Percentiles rank a stretch among this genome's conserved stretches.
Conservation (phyloP, 164 flowering plant species). For the Dillenia turbinata region DNA sequence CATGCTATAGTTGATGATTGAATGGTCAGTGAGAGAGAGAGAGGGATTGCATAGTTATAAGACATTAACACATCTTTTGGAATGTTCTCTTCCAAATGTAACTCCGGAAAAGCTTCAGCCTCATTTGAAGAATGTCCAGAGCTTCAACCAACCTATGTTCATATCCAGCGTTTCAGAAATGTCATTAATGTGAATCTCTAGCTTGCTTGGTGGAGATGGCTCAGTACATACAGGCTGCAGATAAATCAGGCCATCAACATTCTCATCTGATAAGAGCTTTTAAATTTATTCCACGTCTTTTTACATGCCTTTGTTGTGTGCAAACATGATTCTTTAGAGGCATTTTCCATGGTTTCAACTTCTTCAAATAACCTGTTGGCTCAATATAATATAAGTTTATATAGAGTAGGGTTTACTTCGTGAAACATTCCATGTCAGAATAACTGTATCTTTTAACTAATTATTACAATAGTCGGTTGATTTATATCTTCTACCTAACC, state of each 20-base stretch:
- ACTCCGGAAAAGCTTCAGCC: conserved; percentile 16
- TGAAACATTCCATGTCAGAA: too few species aligned
- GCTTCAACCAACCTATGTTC: conserved; percentile 62
- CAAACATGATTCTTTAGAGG: conserved; percentile 34
- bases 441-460: too few species aligned
- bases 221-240: conserved; percentile 25
- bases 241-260: conserved; percentile 23
- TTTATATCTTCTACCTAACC: too few species aligned
- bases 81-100: conserved; percentile 20
- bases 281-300: conserved; percentile 27
- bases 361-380: conserved; percentile 56
- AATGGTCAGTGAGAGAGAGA: too few species aligned
- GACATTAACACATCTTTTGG: conserved; percentile 20
- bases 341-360: conserved; percentile 33
- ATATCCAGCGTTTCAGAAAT: conserved; percentile 44
- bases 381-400: too few species aligned
- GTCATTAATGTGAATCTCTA: conserved; percentile 33
- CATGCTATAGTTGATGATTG: too few species aligned
- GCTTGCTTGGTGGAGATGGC: conserved; percentile 10
- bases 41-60: conserved; percentile 34
- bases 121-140: conserved; percentile 36
- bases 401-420: too few species aligned
- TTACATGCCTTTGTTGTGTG: conserved; percentile 36
- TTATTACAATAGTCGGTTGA: too few species aligned
- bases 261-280: conserved; percentile 29